Evolutionary conservation across 345 rosid genomes (phyloP).

Genomic region (Rhizophora apiculata): DNA sequence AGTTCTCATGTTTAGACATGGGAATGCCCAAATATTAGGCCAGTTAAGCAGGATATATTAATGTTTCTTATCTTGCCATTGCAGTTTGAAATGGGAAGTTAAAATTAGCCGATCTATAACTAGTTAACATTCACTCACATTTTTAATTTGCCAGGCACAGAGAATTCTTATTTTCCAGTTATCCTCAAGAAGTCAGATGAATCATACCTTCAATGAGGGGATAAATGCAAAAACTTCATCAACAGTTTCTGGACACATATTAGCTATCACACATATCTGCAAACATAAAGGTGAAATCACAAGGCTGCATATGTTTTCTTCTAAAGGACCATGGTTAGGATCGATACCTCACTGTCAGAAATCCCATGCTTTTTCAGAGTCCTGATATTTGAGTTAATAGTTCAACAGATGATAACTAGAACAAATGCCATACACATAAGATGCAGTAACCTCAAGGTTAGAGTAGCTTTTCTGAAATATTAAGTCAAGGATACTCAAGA

Average conservation of each 20-base stretch:
- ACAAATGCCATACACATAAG: not conserved
- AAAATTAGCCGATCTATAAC: no score
- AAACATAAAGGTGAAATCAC: constrained; percentile 27
- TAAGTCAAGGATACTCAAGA: constrained; percentile 75
- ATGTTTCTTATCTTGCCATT: no score
- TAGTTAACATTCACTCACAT: not conserved
- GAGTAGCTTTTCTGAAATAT: constrained; percentile 5
- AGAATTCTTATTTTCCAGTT: not conserved
- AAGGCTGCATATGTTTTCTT: constrained; percentile 12
- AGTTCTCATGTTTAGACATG: not conserved
- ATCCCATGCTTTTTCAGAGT: constrained; percentile 52
- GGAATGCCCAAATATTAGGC: not conserved
- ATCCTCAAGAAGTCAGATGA: constrained; percentile 5
- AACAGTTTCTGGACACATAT: constrained; percentile 61
- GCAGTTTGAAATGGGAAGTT: no score
- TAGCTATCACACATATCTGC: constrained; percentile 76
- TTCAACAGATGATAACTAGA: constrained; percentile 24
- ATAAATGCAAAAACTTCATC: constrained; percentile 82
- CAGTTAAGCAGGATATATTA: no score
- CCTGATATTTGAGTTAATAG: constrained; percentile 50
- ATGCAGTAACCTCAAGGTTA: constrained; percentile 1
- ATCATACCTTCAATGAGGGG: constrained; percentile 71
- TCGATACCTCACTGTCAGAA: constrained; percentile 70
- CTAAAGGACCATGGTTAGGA: constrained; percentile 19
- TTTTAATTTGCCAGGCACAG: not conserved